Conservation (phyloP, 108 stramenopile species). For the Schizochytrium sp. region DNA sequence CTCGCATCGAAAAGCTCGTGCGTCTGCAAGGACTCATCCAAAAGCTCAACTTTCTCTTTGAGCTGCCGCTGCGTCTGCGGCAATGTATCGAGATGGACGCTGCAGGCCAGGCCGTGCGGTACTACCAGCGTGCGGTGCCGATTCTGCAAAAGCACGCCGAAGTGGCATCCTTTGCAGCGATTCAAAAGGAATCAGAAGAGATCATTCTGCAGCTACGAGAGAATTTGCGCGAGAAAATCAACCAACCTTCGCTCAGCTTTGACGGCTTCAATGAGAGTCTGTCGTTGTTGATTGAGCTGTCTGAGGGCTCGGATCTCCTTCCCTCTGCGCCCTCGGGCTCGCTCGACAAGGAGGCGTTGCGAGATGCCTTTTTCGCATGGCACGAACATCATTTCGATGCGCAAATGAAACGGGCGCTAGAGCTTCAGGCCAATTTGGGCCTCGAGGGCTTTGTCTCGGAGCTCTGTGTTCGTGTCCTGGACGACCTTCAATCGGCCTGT, state of each 20-base stretch:
- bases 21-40: conserved; percentile 43
- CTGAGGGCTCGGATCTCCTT: not conserved
- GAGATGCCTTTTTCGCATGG: not conserved
- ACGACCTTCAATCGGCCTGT: not conserved
- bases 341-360: not conserved
- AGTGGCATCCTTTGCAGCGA: conserved; percentile 23
- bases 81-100: conserved; percentile 22
- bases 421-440: not conserved
- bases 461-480: not conserved
- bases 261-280: not conserved
- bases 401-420: not conserved
- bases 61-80: conserved; percentile 46
- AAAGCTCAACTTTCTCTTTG: conserved; percentile 49
- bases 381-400: not conserved
- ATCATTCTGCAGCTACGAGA: not conserved
- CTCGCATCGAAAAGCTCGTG: conserved; percentile 50
- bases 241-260: not conserved
- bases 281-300: not conserved
- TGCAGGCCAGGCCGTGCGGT: conserved; percentile 20
- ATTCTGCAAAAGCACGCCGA: conserved; percentile 22
- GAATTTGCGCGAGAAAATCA: not conserved
- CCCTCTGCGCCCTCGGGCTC: not conserved
- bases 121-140: not conserved
- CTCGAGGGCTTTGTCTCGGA: not conserved
- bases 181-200: not conserved